A percentile compares a stretch with the other conserved stretches of the same genome.
Evolutionary conservation across 2,329 filamentous ascomycete species (phyloP).

Genomic region (Sphaerulina musiva): DNA sequence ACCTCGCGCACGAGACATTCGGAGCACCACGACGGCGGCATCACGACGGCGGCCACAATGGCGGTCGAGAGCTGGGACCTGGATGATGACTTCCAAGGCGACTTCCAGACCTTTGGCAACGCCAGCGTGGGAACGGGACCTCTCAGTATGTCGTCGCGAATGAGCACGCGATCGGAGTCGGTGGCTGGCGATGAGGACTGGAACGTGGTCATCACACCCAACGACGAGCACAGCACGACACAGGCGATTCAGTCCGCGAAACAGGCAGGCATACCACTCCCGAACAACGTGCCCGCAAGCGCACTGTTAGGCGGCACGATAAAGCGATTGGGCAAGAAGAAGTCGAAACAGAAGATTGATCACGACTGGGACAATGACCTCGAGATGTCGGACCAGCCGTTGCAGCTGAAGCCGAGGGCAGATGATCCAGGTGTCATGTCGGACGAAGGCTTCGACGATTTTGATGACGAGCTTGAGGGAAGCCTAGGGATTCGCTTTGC

Average conservation of each 20-base stretch:
- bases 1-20: constrained; percentile 7
- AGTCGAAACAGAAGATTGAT: constrained; percentile 40
- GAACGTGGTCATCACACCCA: constrained; percentile 75
- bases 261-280: constrained; percentile 84
- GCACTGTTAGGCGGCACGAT: constrained; percentile 89
- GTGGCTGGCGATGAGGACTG: constrained; percentile 68
- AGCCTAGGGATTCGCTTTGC: constrained; percentile 86
- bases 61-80: constrained; percentile 64
- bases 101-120: constrained; percentile 45
- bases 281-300: constrained; percentile 76
- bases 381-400: constrained; percentile 38
- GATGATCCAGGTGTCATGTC: constrained; percentile 30
- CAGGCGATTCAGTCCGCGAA: constrained; percentile 84
- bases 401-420: constrained; percentile 39
- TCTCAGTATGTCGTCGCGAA: constrained; percentile 68
- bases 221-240: constrained; percentile 75
- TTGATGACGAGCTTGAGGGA: constrained; percentile 81
- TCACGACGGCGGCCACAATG: constrained; percentile 37
- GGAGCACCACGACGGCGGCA: constrained; percentile 37
- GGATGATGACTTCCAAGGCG: constrained; percentile 52
- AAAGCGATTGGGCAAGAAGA: constrained; percentile 67
- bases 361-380: constrained; percentile 49
- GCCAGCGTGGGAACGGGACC: constrained; percentile 64
- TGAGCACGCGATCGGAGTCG: constrained; percentile 70
- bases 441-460: constrained; percentile 56